Evolutionary conservation across 345 rosid species (phyloP).

Genomic region (Acer negundo): DNA sequence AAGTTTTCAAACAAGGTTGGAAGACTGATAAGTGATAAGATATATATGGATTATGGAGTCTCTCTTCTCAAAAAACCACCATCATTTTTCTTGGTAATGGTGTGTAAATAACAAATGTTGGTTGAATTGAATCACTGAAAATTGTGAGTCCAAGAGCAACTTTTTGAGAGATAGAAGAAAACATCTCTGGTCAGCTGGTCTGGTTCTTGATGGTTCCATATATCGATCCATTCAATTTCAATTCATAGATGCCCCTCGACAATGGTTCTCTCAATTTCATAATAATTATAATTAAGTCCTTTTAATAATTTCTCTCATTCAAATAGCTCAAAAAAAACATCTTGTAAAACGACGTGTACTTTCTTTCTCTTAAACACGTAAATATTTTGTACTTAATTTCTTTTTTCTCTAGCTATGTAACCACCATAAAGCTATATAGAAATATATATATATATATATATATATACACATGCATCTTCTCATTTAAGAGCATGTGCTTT

Average conservation of each 20-base stretch:
- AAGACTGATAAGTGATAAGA: neutral
- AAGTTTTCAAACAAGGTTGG: neutral
- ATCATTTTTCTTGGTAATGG: slow-evolving; percentile 40
- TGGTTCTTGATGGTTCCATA: neutral
- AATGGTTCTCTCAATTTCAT: slow-evolving; percentile 27
- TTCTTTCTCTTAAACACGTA: neutral
- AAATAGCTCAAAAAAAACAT: slow-evolving; percentile 19
- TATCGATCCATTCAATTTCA: neutral
- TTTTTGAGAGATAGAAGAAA: slow-evolving; percentile 22
- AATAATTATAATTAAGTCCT: slow-evolving; percentile 2
- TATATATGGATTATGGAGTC: too few relatives aligned
- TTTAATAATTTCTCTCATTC: neutral
- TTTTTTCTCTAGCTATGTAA: neutral
- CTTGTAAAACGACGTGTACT: neutral
- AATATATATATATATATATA: neutral
- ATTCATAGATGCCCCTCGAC: slow-evolving; percentile 56
- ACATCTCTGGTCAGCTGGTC: slow-evolving; percentile 25
- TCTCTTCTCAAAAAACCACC: slow-evolving; percentile 15
- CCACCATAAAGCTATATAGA: neutral
- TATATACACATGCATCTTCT: neutral
- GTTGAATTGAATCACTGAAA: slow-evolving; percentile 18
- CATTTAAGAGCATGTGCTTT: neutral
- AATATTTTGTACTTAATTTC: neutral
- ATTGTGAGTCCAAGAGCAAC: slow-evolving; percentile 28
- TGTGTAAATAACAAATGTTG: slow-evolving; percentile 11